Conservation (phyloP, 2,329 filamentous ascomycete genomes). For the Aureobasidium melanogenum region DNA sequence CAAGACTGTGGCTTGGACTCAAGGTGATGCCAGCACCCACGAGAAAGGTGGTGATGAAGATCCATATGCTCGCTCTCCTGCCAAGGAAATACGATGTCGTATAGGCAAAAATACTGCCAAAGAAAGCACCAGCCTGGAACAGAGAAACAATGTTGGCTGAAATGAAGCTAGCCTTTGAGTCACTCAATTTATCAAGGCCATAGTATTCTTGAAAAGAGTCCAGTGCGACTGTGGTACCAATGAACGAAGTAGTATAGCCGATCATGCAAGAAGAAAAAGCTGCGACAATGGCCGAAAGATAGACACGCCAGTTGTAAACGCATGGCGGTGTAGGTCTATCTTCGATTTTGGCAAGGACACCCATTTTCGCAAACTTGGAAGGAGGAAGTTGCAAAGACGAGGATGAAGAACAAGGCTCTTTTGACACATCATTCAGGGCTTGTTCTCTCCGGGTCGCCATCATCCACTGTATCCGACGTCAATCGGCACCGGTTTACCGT, state of each 20-base stretch:
- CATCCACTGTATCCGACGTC: background rate
- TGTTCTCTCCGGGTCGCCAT: background rate
- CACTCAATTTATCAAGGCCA: slow-evolving; percentile 44
- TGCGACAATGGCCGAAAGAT: slow-evolving; percentile 45
- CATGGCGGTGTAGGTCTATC: slow-evolving; percentile 46
- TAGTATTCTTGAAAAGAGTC: slow-evolving; percentile 63
- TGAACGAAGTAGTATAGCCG: slow-evolving; percentile 64
- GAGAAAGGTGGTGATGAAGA: slow-evolving; percentile 56
- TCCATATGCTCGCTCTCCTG: slow-evolving; percentile 54
- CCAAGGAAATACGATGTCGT: slow-evolving; percentile 58
- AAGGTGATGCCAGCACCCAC: slow-evolving; percentile 66
- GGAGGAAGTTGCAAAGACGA: background rate
- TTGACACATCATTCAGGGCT: background rate
- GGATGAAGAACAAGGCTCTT: background rate
- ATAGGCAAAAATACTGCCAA: slow-evolving; percentile 63
- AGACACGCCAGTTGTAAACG: slow-evolving; percentile 54
- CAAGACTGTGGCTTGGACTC: slow-evolving; percentile 53
- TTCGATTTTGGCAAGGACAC: slow-evolving; percentile 28
- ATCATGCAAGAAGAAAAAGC: slow-evolving; percentile 52
- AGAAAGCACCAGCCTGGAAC: slow-evolving; percentile 78
- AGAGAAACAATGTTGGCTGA: slow-evolving; percentile 71
- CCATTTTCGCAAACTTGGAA: slow-evolving; percentile 21
- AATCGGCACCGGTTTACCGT: background rate
- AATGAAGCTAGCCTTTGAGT: slow-evolving; percentile 46
- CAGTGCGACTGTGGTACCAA: slow-evolving; percentile 65